These are phyloP conservation scores for Ceratobasidium sp. DNA, from an alignment of 1,284 basidiomycete genomes.

Conservation along the genomic window DNA sequence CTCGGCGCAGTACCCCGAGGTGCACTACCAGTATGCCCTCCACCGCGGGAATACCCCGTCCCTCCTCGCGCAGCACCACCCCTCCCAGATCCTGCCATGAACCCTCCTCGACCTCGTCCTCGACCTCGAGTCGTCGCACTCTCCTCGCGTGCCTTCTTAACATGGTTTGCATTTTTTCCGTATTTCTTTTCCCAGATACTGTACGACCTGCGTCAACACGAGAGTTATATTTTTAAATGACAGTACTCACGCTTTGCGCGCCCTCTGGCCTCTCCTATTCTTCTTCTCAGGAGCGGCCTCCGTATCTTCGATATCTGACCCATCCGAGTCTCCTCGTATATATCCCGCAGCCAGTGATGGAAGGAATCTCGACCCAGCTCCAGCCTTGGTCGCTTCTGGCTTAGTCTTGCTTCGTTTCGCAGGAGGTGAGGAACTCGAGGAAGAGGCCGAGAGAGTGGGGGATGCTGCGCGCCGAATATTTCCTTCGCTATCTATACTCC, in stretches of 20 bases:
- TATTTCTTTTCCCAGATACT: slow-evolving; percentile 99
- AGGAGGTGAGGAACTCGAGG: slow-evolving; percentile 25
- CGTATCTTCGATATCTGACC: slow-evolving; percentile 82
- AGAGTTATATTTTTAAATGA: neutral
- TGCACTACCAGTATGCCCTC: slow-evolving; percentile 35
- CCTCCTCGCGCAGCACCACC: slow-evolving; percentile 30
- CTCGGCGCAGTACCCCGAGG: slow-evolving; percentile 7
- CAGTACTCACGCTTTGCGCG: slow-evolving; percentile 86
- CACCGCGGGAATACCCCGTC: slow-evolving; percentile 17
- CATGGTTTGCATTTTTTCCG: slow-evolving; percentile 90
- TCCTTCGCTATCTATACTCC: slow-evolving; percentile 57
- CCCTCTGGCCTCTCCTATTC: slow-evolving; percentile 92
- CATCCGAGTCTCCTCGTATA: slow-evolving; percentile 79
- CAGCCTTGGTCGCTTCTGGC: slow-evolving; percentile 50
- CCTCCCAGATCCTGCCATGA: slow-evolving; percentile 45
- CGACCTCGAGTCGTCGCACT: slow-evolving; percentile 49
- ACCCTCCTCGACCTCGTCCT: slow-evolving; percentile 46
- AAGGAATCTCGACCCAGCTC: slow-evolving; percentile 79
- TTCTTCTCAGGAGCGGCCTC: slow-evolving; percentile 72
- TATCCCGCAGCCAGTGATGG: slow-evolving; percentile 91
- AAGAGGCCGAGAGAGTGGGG: slow-evolving; percentile 3
- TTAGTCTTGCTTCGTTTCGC: slow-evolving; percentile 52
- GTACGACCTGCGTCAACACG: slow-evolving; percentile 16
- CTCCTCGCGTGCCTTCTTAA: slow-evolving; percentile 70
- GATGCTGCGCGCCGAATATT: slow-evolving; percentile 44